Conservation (phyloP, 192 early-diverging fungal genomes). For the Entomortierella lignicola region DNA sequence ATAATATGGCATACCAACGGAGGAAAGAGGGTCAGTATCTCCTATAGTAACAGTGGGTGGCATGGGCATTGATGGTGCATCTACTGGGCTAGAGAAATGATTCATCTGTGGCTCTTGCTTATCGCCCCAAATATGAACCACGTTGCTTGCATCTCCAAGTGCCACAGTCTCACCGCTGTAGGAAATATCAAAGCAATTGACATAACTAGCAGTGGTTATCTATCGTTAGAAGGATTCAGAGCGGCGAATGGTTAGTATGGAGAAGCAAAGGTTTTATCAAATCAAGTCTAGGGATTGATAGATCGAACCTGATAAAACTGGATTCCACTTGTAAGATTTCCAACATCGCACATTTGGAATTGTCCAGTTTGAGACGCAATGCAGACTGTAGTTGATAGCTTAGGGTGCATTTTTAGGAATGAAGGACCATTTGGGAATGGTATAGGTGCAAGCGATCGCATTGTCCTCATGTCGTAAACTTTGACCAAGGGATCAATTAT, state of each 20-base stretch:
- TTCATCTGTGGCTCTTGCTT: conserved; percentile 75
- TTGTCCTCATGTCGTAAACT: conserved; percentile 83
- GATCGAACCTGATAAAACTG: conserved; percentile 62
- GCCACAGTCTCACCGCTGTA: conserved; percentile 81
- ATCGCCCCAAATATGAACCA: conserved; percentile 84
- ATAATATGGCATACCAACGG: conserved; percentile 85
- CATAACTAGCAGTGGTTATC: conserved; percentile 67
- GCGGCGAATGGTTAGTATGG: no score
- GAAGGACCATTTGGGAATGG: conserved; percentile 75
- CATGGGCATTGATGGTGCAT: conserved; percentile 61
- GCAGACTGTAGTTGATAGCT: conserved; percentile 70
- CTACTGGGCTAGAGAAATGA: conserved; percentile 66
- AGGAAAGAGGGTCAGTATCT: conserved; percentile 76
- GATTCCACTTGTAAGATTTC: conserved; percentile 55
- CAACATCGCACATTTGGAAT: conserved; percentile 77
- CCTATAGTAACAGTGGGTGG: conserved; percentile 58
- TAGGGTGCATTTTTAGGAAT: conserved; percentile 80
- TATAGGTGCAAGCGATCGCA: conserved; percentile 76
- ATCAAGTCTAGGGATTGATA: no score
- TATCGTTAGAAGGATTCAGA: conserved; percentile 21
- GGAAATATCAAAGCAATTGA: conserved; percentile 83
- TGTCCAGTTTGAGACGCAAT: conserved; percentile 74
- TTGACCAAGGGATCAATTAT: conserved; percentile 84
- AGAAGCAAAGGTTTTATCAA: no score
- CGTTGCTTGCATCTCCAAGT: conserved; percentile 82